phyloP scores from a whole-genome alignment of 257 asterid species.

The Plantago ovata region DNA sequence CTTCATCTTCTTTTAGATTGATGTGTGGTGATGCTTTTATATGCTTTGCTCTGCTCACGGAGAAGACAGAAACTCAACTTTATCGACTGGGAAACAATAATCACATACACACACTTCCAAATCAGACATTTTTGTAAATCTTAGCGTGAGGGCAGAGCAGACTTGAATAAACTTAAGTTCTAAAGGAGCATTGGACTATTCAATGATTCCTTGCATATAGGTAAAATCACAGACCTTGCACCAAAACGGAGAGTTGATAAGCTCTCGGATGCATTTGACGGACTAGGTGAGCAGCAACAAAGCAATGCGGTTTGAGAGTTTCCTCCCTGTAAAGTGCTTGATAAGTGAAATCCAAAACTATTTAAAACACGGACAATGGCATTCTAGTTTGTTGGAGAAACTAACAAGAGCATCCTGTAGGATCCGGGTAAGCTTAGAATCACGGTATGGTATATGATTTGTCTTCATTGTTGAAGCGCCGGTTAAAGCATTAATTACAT shows the following conservation, averaged over 20 bases:
- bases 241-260: slow-evolving; percentile 86
- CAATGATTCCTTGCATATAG: background rate
- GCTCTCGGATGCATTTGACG: slow-evolving; percentile 71
- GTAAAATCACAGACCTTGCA: slow-evolving; percentile 50
- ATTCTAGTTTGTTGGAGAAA: slow-evolving; percentile 23
- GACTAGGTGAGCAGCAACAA: slow-evolving; percentile 91
- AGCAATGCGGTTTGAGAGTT: slow-evolving; percentile 74
- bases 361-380: slow-evolving; percentile 11
- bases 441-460: slow-evolving; percentile 78
- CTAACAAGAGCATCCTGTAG: slow-evolving; percentile 80
- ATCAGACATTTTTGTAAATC: background rate
- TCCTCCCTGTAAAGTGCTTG: slow-evolving; percentile 56
- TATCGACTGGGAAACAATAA: background rate
- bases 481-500: slow-evolving; percentile 81
- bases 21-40: slow-evolving; percentile 49
- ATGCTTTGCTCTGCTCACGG: slow-evolving; percentile 70
- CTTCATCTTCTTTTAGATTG: slow-evolving; percentile 38
- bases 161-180: background rate
- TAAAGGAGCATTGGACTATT: background rate
- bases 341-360: slow-evolving; percentile 20
- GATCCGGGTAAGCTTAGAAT: slow-evolving; percentile 83
- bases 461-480: slow-evolving; percentile 42
- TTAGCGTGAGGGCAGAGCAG: background rate
- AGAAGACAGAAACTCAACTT: slow-evolving; percentile 20
- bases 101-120: background rate